Conservation (phyloP, 768 basidiomycete species). For the Mycena polygramma region DNA sequence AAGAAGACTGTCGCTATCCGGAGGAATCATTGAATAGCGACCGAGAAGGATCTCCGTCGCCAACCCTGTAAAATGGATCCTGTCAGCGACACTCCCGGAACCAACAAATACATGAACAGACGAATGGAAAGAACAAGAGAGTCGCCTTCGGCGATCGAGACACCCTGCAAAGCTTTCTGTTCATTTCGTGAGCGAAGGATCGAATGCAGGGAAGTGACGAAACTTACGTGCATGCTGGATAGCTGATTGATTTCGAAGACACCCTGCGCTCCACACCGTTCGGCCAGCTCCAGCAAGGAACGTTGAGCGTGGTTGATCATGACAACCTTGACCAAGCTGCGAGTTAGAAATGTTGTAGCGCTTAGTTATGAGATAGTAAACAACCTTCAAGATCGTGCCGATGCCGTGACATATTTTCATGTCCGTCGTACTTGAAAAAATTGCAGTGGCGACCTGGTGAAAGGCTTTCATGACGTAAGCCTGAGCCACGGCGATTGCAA, state of each 20-base stretch:
- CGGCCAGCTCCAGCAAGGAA: conserved; percentile 39
- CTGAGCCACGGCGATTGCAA: conserved; percentile 29
- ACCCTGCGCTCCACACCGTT: conserved; percentile 61
- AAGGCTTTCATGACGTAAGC: conserved; percentile 25
- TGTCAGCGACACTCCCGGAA: not conserved
- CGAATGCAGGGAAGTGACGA: not conserved
- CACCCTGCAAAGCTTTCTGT: conserved; percentile 54
- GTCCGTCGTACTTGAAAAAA: conserved; percentile 11
- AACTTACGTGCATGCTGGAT: conserved; percentile 46
- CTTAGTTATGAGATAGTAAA: no score
- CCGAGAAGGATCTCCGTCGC: conserved; percentile 45
- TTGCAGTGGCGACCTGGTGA: conserved; percentile 10
- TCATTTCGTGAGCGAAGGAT: not conserved
- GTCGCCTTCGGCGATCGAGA: conserved; percentile 62
- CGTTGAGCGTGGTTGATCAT: conserved; percentile 36
- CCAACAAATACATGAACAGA: conserved; percentile 29
- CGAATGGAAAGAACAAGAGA: conserved; percentile 55
- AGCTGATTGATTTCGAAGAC: conserved; percentile 55
- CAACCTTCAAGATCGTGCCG: conserved; percentile 32
- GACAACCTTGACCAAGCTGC: conserved; percentile 9
- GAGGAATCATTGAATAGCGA: conserved; percentile 36
- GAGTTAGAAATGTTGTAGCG: no score
- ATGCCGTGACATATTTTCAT: conserved; percentile 19
- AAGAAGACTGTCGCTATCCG: conserved; percentile 39
- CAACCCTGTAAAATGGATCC: conserved; percentile 38